A percentile compares a stretch with the other conserved stretches of the same genome.
These are phyloP conservation scores for Plasmodium coatneyi DNA, from an alignment of 169 alveolate species.

Conservation along the genomic window DNA sequence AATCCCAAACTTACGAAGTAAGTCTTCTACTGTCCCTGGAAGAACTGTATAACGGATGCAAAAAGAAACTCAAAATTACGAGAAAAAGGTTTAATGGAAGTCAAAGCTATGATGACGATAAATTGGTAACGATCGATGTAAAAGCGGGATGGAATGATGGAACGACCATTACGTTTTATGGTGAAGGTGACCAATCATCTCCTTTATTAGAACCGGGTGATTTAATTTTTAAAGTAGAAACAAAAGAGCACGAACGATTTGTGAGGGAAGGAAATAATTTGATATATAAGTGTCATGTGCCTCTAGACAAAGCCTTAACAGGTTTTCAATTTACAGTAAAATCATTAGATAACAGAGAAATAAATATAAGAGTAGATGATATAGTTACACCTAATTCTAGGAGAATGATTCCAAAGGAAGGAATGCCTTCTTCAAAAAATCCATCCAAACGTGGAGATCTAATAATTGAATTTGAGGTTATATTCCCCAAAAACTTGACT, in stretches of 20 bases:
- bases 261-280: slow-evolving; percentile 85
- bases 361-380: slow-evolving; percentile 84
- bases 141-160: slow-evolving; percentile 91
- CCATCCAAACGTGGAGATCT: slow-evolving; percentile 86
- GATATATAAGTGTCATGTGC: slow-evolving; percentile 85
- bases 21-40: slow-evolving; percentile 85
- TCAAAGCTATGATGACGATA: slow-evolving; percentile 85
- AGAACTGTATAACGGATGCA: slow-evolving; percentile 83
- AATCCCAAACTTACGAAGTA: slow-evolving; percentile 79
- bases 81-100: slow-evolving; percentile 81
- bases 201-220: slow-evolving; percentile 87
- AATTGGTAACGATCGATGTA: slow-evolving; percentile 84
- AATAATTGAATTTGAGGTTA: slow-evolving; percentile 84
- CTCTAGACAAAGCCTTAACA: slow-evolving; percentile 86
- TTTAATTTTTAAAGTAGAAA: slow-evolving; percentile 81
- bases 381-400: slow-evolving; percentile 85
- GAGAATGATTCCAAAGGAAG: slow-evolving; percentile 85
- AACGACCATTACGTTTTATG: slow-evolving; percentile 85
- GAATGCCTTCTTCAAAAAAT: slow-evolving; percentile 82
- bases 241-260: slow-evolving; percentile 83
- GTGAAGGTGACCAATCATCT: slow-evolving; percentile 88
- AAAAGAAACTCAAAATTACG: slow-evolving; percentile 85
- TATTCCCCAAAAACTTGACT: slow-evolving; percentile 83
- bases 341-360: slow-evolving; percentile 88
- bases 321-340: slow-evolving; percentile 87